These are phyloP conservation scores for Dalbergia cochinchinensis DNA, from an alignment of 306 rosid genomes.

Conservation along the genomic window DNA sequence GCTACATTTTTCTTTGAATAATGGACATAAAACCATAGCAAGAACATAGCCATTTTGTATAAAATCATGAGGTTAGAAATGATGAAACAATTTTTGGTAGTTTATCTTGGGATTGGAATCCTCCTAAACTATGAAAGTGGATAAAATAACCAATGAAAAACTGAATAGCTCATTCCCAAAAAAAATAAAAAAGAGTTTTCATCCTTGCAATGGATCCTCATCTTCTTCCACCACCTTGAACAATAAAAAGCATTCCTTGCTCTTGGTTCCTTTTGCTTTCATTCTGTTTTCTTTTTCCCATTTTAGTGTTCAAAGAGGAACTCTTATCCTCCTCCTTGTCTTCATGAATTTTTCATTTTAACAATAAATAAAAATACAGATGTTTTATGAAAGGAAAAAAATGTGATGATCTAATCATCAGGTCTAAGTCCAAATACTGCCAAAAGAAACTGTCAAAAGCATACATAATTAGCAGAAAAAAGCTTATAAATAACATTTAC, in stretches of 20 bases:
- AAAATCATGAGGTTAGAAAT: not conserved
- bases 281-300: too few relatives aligned
- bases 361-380: not conserved
- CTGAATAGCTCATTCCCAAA: not conserved
- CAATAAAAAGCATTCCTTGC: conserved; percentile 13
- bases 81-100: not conserved
- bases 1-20: not conserved
- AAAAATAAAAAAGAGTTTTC: not conserved
- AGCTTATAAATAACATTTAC: conserved; percentile 24
- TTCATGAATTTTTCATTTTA: not conserved
- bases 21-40: not conserved
- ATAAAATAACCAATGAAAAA: conserved; percentile 14
- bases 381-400: not conserved
- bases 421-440: not conserved
- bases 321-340: not conserved
- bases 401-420: conserved; percentile 17
- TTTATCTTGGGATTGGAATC: not conserved
- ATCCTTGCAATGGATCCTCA: conserved; percentile 1
- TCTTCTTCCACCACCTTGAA: conserved; percentile 25
- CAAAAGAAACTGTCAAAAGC: not conserved
- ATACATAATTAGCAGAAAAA: not conserved
- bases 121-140: not conserved
- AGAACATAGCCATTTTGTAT: conserved; percentile 4
- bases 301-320: too few relatives aligned
- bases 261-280: not conserved